Evolutionary conservation across 106 monocot genomes (phyloP), one percentile per base, ranked within the genome.

Genomic region (Acorus calamus): DNA sequence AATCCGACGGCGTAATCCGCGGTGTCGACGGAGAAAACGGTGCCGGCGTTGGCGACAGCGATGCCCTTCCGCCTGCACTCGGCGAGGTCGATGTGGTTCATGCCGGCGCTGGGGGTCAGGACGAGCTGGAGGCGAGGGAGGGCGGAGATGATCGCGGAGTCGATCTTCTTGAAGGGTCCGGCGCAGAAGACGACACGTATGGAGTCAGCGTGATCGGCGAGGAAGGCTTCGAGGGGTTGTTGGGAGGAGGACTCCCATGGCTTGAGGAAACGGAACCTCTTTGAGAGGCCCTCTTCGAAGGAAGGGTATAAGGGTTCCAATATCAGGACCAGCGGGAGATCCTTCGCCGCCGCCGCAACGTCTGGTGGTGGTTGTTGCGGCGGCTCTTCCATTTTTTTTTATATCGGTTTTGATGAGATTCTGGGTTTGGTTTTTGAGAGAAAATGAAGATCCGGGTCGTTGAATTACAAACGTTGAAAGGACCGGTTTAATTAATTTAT

Each of bases 181-280:
- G 46, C 8, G 57, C 57, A 57, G 0, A 57, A 12, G 10, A 57
- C 14, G 57, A 57, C 57, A 5, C 14, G 5, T 7, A 57, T 57
- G 57, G 57, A 57, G 57, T 57, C 57, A 2, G 57, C 57, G 14
- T 57, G 57, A 12, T 7, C 57, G 57, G 57, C 57, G 9, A 57
- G n/a, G 57, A 57, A 57, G 28, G 28, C 28, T 28, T 28, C 28
- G 13, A 11, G 12, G 57, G 10, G 57, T 12, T 2, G 5, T 7
- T 7, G 10, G 6, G 57, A 5, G 57, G 8, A 5, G 9, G 9
- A 7, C 57, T 57, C 57, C 57, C 57, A 57, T 7, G 57, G 57
- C 13, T 57, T 57, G n/a, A 57, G 57, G 57, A 57, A 57, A 0
- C 14, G 5, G 57, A 57, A 57, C n/a, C 13, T 57, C 57, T 14